phyloP scores from a whole-genome alignment of 306 rosid genomes.

The Mucuna pruriens region DNA sequence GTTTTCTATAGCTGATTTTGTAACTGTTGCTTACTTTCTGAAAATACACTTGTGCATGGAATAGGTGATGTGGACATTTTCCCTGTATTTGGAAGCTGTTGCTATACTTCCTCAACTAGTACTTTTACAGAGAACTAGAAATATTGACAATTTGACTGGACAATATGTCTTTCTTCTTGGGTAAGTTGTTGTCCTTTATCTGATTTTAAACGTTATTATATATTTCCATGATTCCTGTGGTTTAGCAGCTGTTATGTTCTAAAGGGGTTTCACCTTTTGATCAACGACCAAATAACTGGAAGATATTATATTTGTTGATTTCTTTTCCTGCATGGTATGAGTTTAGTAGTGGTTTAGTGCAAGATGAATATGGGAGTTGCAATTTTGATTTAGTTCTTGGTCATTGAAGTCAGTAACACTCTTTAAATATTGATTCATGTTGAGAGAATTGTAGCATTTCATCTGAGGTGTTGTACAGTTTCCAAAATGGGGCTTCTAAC shows the following conservation, averaged over 20 bases:
- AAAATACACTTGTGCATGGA: slow-evolving; percentile 33
- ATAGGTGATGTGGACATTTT: slow-evolving; percentile 93
- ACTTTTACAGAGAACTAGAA: slow-evolving; percentile 84
- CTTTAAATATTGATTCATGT: not conserved
- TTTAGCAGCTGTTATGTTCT: slow-evolving; percentile 26
- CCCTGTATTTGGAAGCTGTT: slow-evolving; percentile 88
- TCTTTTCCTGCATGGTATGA: not conserved
- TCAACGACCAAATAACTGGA: slow-evolving; percentile 8
- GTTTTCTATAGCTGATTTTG: slow-evolving; percentile 32
- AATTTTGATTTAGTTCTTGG: not conserved
- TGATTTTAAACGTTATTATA: not conserved
- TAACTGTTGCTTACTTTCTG: not conserved
- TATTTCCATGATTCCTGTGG: slow-evolving; percentile 15
- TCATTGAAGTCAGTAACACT: not conserved
- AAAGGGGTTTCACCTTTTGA: slow-evolving; percentile 23
- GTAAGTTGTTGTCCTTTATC: slow-evolving; percentile 52
- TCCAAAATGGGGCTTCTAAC: slow-evolving; percentile 9
- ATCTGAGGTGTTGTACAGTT: no score
- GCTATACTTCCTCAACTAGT: slow-evolving; percentile 93
- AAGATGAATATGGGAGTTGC: not conserved
- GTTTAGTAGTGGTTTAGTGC: not conserved
- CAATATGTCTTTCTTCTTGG: slow-evolving; percentile 89
- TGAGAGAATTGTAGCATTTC: not conserved
- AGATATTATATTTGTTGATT: not conserved
- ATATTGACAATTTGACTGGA: slow-evolving; percentile 93